Percentiles rank a stretch among this genome's conserved stretches.
phyloP scores from a whole-genome alignment of 176 grass and related monocot genomes.

The Echinochloa phyllopogon region DNA sequence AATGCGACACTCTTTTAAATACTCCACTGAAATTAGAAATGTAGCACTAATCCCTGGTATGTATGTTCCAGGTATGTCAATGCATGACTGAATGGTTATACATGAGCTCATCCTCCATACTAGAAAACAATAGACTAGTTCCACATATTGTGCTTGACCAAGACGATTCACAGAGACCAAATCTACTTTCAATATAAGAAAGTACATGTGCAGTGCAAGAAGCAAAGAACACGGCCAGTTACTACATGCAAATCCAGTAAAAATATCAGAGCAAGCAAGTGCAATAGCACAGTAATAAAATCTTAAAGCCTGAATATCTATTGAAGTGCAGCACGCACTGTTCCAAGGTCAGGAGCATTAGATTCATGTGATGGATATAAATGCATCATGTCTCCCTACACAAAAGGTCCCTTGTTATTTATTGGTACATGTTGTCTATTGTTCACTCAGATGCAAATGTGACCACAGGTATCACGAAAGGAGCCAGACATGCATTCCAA shows the following conservation, averaged over 20 bases:
- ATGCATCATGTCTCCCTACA: conserved; percentile 31
- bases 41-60: neutral
- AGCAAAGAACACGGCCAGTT: neutral
- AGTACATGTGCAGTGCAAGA: neutral
- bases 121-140: conserved; percentile 27
- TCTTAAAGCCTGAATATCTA: conserved; percentile 7
- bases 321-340: conserved; percentile 32
- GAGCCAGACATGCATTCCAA: conserved; percentile 30
- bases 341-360: neutral
- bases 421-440: conserved; percentile 2
- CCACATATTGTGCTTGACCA: conserved; percentile 9
- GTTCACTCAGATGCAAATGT: neutral
- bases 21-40: conserved; percentile 31
- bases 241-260: conserved; percentile 16
- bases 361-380: conserved; percentile 55
- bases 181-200: neutral
- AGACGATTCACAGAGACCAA: conserved; percentile 13
- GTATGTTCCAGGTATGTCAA: neutral
- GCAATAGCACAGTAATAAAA: conserved; percentile 11
- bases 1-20: neutral
- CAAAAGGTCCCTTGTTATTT: conserved; percentile 22
- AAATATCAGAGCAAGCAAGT: conserved; percentile 21
- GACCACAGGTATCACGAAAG: conserved; percentile 8
- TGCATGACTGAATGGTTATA: neutral
- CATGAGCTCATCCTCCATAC: conserved; percentile 19